Conservation (phyloP, 495 filamentous ascomycete genomes). For the Patellaria atrata region DNA sequence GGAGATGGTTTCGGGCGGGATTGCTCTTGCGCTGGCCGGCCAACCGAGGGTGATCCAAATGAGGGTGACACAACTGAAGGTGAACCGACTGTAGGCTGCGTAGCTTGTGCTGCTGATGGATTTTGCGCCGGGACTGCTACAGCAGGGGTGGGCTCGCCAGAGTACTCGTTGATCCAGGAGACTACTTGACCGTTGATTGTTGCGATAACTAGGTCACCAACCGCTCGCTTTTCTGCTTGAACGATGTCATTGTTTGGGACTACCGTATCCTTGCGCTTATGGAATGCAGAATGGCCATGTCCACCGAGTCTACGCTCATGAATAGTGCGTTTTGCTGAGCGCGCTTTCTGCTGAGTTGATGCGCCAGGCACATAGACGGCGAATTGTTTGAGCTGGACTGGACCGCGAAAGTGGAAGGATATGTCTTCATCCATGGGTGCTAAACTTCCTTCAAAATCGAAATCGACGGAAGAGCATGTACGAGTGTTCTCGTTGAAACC, state of each 20-base stretch:
- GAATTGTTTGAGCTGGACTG: slow-evolving; percentile 44
- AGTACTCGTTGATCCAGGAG: slow-evolving; percentile 52
- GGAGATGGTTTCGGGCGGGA: too few species aligned
- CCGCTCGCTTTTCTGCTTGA: slow-evolving; percentile 14
- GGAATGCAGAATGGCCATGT: slow-evolving; percentile 28
- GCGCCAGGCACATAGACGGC: too few species aligned
- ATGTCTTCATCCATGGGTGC: slow-evolving; percentile 55
- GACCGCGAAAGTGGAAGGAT: slow-evolving; percentile 56
- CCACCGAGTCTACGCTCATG: slow-evolving; percentile 27
- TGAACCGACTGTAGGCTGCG: slow-evolving; percentile 6
- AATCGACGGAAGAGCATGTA: too few species aligned
- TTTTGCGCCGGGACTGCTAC: slow-evolving; percentile 12
- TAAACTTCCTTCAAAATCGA: too few species aligned
- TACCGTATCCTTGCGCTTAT: slow-evolving; percentile 17
- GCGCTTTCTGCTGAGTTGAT: too few species aligned
- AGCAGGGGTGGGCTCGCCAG: slow-evolving; percentile 22
- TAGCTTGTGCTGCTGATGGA: slow-evolving; percentile 17
- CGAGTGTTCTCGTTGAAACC: slow-evolving; percentile 42
- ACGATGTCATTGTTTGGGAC: slow-evolving; percentile 4
- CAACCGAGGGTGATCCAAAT: too few species aligned
- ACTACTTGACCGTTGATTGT: slow-evolving; percentile 47
- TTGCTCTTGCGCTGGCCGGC: too few species aligned
- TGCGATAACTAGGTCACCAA: slow-evolving; percentile 35
- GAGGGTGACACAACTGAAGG: too few species aligned
- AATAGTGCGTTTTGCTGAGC: slow-evolving; percentile 14